These are phyloP conservation scores for Talaromyces verruculosus DNA, from an alignment of 2,329 filamentous ascomycete species.

Conservation along the genomic window DNA sequence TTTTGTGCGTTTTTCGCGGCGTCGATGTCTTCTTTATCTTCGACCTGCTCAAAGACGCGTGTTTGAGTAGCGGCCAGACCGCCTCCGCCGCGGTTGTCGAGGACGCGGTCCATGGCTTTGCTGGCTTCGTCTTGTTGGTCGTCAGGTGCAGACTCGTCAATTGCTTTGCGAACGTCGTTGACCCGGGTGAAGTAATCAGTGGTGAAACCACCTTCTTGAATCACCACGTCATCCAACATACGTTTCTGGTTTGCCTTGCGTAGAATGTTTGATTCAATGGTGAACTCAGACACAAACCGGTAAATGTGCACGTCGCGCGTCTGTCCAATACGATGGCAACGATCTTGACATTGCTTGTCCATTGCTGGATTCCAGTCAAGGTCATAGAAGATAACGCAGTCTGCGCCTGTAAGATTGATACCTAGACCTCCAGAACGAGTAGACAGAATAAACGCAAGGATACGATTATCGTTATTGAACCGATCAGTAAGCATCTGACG, in stretches of 20 bases:
- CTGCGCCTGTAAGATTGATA: conserved; percentile 93
- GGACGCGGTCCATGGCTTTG: conserved; percentile 80
- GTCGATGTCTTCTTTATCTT: conserved; percentile 81
- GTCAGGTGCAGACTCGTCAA: conserved; percentile 61
- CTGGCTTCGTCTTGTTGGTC: conserved; percentile 68
- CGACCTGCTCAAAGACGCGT: conserved; percentile 79
- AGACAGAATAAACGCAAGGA: conserved; percentile 92
- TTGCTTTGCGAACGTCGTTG: conserved; percentile 62
- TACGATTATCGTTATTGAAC: conserved; percentile 92
- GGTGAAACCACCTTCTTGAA: conserved; percentile 96
- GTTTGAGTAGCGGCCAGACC: conserved; percentile 47
- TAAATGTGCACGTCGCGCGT: conserved; percentile 98
- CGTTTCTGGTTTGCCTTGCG: conserved; percentile 97
- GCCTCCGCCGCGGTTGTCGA: conserved; percentile 66
- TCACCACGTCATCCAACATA: conserved; percentile 95
- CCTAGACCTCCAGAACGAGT: conserved; percentile 91
- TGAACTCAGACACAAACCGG: conserved; percentile 86
- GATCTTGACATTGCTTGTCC: conserved; percentile 98
- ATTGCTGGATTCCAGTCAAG: conserved; percentile 99
- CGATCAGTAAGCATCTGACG: conserved; percentile 92
- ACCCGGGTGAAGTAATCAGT: conserved; percentile 91
- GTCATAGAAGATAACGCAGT: conserved; percentile 98
- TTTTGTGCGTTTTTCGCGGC: conserved; percentile 85
- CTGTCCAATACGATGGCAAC: conserved; percentile 95
- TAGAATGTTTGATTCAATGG: conserved; percentile 96